Evolutionary conservation across 1,284 basidiomycete species (phyloP).

Genomic region (Bjerkandera adusta): DNA sequence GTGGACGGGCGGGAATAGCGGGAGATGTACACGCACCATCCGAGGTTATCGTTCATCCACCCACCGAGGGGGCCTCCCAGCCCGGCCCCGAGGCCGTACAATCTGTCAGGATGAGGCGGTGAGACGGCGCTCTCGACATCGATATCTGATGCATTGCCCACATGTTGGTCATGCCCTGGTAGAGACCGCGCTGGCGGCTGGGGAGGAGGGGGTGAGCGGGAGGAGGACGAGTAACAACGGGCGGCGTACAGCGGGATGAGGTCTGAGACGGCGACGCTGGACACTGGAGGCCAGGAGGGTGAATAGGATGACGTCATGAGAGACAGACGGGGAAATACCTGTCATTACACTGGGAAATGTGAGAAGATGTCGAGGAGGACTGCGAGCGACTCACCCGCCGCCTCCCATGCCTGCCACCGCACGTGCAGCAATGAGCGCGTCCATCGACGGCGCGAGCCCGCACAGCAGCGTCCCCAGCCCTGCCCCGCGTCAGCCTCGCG

Average conservation of each 20-base stretch:
- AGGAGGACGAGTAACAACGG: constrained; percentile 8
- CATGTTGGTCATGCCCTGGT: constrained; percentile 90
- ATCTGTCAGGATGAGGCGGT: constrained; percentile 36
- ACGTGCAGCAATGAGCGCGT: constrained; percentile 75
- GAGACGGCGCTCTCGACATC: constrained; percentile 12
- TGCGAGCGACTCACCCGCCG: constrained; percentile 60
- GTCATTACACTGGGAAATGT: constrained; percentile 65
- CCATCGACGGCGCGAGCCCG: constrained; percentile 82
- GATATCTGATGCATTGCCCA: constrained; percentile 33
- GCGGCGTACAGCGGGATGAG: constrained; percentile 74
- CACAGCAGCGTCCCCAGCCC: constrained; percentile 82
- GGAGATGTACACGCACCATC: constrained; percentile 58
- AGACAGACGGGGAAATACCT: constrained; percentile 42
- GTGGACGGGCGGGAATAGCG: constrained; percentile 13
- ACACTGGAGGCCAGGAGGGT: constrained; percentile 45
- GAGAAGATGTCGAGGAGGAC: constrained; percentile 11
- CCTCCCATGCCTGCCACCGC: constrained; percentile 90
- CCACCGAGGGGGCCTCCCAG: constrained; percentile 91
- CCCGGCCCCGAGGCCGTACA: constrained; percentile 76
- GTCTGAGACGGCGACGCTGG: constrained; percentile 75
- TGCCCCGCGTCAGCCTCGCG: constrained; percentile 27
- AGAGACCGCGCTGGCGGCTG: constrained; percentile 83
- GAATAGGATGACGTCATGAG: constrained; percentile 25
- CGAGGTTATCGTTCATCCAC: constrained; percentile 79
- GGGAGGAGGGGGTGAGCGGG: constrained; percentile 14